Evolutionary conservation across 169 alveolate species (phyloP).

Genomic region (Plasmodium chabaudi): DNA sequence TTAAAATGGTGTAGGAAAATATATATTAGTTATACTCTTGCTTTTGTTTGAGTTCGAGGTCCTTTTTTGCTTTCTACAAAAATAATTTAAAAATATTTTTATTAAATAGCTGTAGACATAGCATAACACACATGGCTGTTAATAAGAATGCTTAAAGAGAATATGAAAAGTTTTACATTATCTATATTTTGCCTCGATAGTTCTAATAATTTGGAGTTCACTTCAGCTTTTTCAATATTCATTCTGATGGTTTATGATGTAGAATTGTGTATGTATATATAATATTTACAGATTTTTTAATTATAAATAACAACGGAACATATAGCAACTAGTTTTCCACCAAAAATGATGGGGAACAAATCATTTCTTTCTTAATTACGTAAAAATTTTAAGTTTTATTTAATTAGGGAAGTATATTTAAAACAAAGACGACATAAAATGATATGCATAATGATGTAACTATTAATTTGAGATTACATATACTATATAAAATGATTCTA

Average conservation of each 20-base stretch:
- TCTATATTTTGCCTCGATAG: slow-evolving; percentile 62
- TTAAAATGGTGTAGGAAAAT: not conserved
- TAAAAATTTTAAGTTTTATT: no score
- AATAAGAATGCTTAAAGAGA: not conserved
- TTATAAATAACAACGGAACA: no score
- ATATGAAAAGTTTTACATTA: slow-evolving; percentile 23
- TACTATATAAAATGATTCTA: no score
- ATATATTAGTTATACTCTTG: not conserved
- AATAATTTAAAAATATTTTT: not conserved
- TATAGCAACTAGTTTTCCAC: no score
- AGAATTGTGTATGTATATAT: not conserved
- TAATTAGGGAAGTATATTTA: no score
- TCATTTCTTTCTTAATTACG: no score
- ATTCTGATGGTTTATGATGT: not conserved
- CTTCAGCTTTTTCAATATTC: slow-evolving; percentile 69
- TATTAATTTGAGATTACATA: no score
- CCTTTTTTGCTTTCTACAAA: not conserved
- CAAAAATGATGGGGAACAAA: no score
- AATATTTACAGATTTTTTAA: not conserved
- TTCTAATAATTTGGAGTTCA: slow-evolving; percentile 54
- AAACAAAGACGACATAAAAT: no score
- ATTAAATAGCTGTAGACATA: not conserved
- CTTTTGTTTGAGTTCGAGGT: not conserved
- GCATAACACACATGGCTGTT: not conserved
- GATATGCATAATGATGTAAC: no score